A percentile compares a stretch with the other conserved stretches of the same genome.
Evolutionary conservation across 2,329 filamentous ascomycete species (phyloP).

Genomic region (Fusarium algeriense): DNA sequence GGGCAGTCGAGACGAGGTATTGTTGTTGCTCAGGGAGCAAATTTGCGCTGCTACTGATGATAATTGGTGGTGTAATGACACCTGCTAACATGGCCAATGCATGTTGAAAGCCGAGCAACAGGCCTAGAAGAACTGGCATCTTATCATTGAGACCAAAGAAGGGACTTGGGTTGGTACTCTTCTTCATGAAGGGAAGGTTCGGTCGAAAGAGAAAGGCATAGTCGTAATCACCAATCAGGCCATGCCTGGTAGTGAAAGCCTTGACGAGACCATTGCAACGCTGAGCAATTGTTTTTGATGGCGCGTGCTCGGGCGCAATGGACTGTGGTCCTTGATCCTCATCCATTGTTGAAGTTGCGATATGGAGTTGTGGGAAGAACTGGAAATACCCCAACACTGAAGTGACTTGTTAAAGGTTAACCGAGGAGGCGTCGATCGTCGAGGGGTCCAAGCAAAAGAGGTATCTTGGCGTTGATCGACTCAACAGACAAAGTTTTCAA

Average conservation of each 20-base stretch:
- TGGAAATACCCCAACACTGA: slow-evolving; percentile 5
- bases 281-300: slow-evolving; percentile 49
- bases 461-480: slow-evolving; percentile 18
- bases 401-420: slow-evolving; percentile 4
- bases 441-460: slow-evolving; percentile 9
- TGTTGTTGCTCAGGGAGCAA: slow-evolving; percentile 71
- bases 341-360: slow-evolving; percentile 58
- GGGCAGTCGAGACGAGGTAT: slow-evolving; percentile 82
- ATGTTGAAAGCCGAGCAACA: slow-evolving; percentile 84
- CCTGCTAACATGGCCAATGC: slow-evolving; percentile 81
- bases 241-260: slow-evolving; percentile 71
- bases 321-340: slow-evolving; percentile 66
- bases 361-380: slow-evolving; percentile 17
- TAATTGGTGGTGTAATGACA: slow-evolving; percentile 82
- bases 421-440: slow-evolving; percentile 15
- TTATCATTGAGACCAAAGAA: slow-evolving; percentile 87
- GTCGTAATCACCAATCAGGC: slow-evolving; percentile 87
- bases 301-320: slow-evolving; percentile 58
- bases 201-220: slow-evolving; percentile 89
- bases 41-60: slow-evolving; percentile 75
- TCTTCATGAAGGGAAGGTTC: slow-evolving; percentile 84
- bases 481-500: neutral
- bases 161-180: slow-evolving; percentile 66
- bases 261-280: slow-evolving; percentile 49
- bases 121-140: slow-evolving; percentile 79